Evolutionary conservation across 2,329 filamentous ascomycete genomes (phyloP), one percentile per base, ranked within the genome.

Genomic region (Talaromyces sp.): DNA sequence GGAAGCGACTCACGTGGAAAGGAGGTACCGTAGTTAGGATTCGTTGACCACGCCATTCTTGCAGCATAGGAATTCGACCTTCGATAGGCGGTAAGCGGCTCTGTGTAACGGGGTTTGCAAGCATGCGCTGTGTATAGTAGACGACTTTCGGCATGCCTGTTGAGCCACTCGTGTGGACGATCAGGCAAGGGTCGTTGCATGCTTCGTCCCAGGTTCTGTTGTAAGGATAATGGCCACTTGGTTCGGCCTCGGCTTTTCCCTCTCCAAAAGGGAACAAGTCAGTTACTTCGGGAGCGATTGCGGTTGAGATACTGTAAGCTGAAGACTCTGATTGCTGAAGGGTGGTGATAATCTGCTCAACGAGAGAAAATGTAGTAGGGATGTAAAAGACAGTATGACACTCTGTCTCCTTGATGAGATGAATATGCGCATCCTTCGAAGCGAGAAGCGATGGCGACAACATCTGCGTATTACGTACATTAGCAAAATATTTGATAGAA

Each of bases 121-220:
- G 66, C 69, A 72, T 71, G 17, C 58, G 19, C 10, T 73, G 69
- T 1, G 70, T 69, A 43, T 69, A 72, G 25, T 67, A 69, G 15
- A 72, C 39, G 11, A 69, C 63, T 33, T 72, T 73, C 0, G 71
- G 71, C 56, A 60, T 63, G 68, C 72, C 71, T 13, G 72, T 74
- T n/a, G 72, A 73, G 15, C 70, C 72, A 2, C 71, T 73, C 3
- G 72, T 73, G 45, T 73, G 72, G 25, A 71, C 70, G 1, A 73
- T 69, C 52, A 74, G 52, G 69, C 72, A 74, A 1, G 72, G 72
- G 56, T 74, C 71, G 15, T 70, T 61, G 59, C 69, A 70, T 7
- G 67, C 71, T 41, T 73, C 70, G 19, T 68, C 68, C 71, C 70
- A 74, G 5, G 70, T 66, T 60, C 71, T 73, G 11, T 61, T 58